Evolutionary conservation across 2,329 filamentous ascomycete species (phyloP), one percentile per base, ranked within the genome.

Genomic region (Byssothecium circinans): DNA sequence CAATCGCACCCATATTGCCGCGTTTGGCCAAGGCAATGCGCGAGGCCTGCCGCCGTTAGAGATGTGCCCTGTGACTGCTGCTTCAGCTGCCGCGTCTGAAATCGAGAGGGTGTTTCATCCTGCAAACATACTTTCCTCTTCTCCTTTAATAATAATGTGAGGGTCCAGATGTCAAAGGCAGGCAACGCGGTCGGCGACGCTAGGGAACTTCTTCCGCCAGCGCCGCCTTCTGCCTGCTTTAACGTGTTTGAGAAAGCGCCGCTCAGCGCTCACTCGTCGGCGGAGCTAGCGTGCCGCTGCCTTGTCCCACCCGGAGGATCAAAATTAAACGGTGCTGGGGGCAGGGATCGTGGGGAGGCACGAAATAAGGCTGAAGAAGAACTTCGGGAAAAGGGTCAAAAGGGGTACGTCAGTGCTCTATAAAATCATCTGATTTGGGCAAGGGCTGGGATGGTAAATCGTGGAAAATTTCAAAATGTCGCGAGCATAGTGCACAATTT

Each of bases 341-440:
- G 18, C 27, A 43, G 44, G 36, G 49, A 22, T 30, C 45, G 15
- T 30, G 22, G 29, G 25, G 35, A 15, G 27, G 8, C 36, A 20
- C n/a, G 14, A 37, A 38, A 51, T 51, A 56, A 53, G 53, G 53
- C 53, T 56, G 53, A 53, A 48, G 53, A 53, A 48, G 53, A 53
- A 53, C 38, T 42, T 49, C 47, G 17, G 37, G 37, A 49, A 39
- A 48, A 43, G 38, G 18, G 30, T 45, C 44, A 30, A 50, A 52
- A 54, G 52, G 52, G 52, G 47, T n/a, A 46, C 27, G 55, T 54
- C 50, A 49, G 50, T 59, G 50, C 54, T 36, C 38, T 33, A n/a
- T 23, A 37, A 36, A 5, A 36, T 8, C 19, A 36, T 34, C 12
- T 14, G 23, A 8, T 15, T 22, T 17, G 11, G 10, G 38, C 18